These are phyloP conservation scores for Aspergillus leporis DNA, from an alignment of 495 filamentous ascomycete species.

Conservation along the genomic window DNA sequence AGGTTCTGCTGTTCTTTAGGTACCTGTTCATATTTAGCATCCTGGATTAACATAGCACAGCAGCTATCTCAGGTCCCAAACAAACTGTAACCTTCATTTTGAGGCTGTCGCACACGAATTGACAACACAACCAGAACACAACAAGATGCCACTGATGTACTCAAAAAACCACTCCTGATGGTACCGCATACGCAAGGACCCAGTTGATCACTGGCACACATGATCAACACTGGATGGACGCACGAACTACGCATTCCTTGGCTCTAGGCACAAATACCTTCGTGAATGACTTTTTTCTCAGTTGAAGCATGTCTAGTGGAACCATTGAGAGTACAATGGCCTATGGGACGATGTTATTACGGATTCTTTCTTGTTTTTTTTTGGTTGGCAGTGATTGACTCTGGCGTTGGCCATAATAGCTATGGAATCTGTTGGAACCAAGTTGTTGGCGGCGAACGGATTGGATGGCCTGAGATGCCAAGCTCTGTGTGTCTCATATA, in stretches of 20 bases:
- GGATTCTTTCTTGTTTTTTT: neutral
- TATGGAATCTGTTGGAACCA: neutral
- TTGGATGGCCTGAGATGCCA: neutral
- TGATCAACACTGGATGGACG: conserved; percentile 12
- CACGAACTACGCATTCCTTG: conserved; percentile 11
- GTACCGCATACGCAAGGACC: conserved; percentile 15
- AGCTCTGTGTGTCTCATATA: conserved; percentile 2
- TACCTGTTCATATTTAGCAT: neutral
- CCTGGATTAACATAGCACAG: neutral
- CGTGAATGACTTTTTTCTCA: neutral
- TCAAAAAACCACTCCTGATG: neutral
- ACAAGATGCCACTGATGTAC: neutral
- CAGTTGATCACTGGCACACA: conserved; percentile 12
- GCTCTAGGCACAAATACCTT: neutral
- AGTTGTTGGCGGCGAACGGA: neutral
- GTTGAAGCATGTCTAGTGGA: neutral
- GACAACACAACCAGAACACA: neutral
- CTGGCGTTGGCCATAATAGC: neutral
- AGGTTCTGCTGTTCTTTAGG: neutral
- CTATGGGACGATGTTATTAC: neutral
- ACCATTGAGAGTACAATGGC: neutral
- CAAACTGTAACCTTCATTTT: neutral
- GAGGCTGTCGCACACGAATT: neutral
- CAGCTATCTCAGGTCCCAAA: neutral
- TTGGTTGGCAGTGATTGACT: neutral